These are phyloP conservation scores for Calonectria honghensis DNA, from an alignment of 2,329 filamentous ascomycete genomes.

Conservation along the genomic window DNA sequence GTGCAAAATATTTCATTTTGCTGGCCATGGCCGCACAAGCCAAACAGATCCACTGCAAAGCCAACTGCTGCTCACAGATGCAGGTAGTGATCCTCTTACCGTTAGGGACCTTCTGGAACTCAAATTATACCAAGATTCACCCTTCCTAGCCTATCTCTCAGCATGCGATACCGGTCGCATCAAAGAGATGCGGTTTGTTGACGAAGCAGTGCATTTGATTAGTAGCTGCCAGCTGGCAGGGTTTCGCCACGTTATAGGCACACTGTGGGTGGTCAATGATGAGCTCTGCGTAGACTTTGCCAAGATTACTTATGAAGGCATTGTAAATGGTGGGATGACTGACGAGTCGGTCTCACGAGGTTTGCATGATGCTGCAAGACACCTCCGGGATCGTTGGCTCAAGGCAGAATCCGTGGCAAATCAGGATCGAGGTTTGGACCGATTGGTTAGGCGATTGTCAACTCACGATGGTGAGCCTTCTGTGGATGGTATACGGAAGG, in stretches of 20 bases:
- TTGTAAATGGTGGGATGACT: no score
- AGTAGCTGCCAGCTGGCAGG: no score
- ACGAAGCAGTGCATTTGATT: not conserved
- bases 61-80: not conserved
- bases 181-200: not conserved
- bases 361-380: not conserved
- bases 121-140: not conserved
- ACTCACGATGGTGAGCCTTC: not conserved
- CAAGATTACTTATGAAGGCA: no score
- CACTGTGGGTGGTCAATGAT: no score
- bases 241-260: no score
- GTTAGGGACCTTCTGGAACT: not conserved
- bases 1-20: slow-evolving; percentile 17
- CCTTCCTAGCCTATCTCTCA: not conserved
- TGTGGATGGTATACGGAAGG: not conserved
- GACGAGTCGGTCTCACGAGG: not conserved
- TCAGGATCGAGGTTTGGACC: not conserved
- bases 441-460: not conserved
- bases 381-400: not conserved
- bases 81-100: not conserved
- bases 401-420: not conserved
- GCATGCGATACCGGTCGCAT: not conserved
- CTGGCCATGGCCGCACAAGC: not conserved
- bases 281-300: no score
- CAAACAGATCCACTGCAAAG: not conserved